Conservation (phyloP, 768 basidiomycete genomes). For the Collybia nuda region DNA sequence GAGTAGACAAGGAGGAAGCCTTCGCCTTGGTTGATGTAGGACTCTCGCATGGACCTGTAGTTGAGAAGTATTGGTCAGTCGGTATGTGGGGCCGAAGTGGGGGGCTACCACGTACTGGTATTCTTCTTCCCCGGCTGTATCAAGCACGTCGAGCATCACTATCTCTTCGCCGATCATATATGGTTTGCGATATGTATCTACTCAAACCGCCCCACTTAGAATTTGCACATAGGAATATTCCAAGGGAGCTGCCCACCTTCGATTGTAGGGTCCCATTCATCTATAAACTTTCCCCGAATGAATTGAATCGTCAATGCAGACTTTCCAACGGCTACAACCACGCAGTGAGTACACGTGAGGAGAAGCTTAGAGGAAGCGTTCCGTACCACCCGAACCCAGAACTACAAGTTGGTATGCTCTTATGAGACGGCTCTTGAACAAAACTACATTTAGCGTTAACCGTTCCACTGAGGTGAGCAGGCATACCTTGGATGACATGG, state of each 20-base stretch:
- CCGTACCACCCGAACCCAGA: conserved; percentile 92
- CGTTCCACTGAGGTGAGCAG: too few species aligned
- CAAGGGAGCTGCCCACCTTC: conserved; percentile 57
- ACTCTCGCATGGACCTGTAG: conserved; percentile 96
- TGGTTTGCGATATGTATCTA: conserved; percentile 73
- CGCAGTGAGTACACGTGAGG: conserved; percentile 1
- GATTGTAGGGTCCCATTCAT: conserved; percentile 94
- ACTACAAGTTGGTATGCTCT: conserved; percentile 98
- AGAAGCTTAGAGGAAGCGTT: conserved; percentile 4
- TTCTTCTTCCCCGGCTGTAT: background rate
- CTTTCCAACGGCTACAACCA: conserved; percentile 51
- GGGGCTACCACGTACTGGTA: too few species aligned
- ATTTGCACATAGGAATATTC: too few species aligned
- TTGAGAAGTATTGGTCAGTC: background rate
- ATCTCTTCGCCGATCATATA: background rate
- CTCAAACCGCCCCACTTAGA: background rate
- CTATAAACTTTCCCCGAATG: conserved; percentile 92
- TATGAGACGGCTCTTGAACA: conserved; percentile 79
- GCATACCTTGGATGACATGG: too few species aligned
- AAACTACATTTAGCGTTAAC: too few species aligned
- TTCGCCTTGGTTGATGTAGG: conserved; percentile 98
- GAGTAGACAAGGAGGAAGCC: conserved; percentile 98
- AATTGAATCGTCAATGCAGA: conserved; percentile 97
- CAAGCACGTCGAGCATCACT: conserved; percentile 1
- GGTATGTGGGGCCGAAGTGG: too few species aligned